Conservation (phyloP, 768 basidiomycete species). For the Kwoniella sp. region DNA sequence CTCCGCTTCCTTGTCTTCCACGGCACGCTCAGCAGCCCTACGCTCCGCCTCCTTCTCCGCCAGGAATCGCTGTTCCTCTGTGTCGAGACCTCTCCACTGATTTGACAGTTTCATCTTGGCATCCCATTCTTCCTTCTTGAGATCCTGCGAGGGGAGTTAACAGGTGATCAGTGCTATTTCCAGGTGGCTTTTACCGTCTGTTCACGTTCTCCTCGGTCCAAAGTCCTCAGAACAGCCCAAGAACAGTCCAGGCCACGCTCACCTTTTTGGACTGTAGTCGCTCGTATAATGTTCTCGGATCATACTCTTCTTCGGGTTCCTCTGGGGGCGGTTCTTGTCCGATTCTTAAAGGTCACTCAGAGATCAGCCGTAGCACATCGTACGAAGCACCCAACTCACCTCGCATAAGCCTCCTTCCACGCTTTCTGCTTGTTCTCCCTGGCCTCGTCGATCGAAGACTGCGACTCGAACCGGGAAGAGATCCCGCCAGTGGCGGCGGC, state of each 20-base stretch:
- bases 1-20: conserved; percentile 39
- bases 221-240: too few species aligned
- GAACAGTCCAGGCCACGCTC: neutral
- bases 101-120: conserved; percentile 52
- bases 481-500: conserved; percentile 28
- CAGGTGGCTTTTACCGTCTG: neutral
- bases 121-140: conserved; percentile 52
- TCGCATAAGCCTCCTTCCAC: conserved; percentile 52
- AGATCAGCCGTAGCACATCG: neutral
- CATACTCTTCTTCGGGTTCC: conserved; percentile 38
- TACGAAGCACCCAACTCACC: conserved; percentile 23
- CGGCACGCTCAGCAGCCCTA: conserved; percentile 33
- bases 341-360: conserved; percentile 32
- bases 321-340: conserved; percentile 51
- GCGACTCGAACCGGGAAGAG: conserved; percentile 50
- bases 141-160: conserved; percentile 23
- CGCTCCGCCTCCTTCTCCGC: conserved; percentile 40
- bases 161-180: neutral
- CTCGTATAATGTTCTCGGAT: conserved; percentile 48
- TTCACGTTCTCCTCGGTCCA: too few species aligned
- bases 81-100: conserved; percentile 52
- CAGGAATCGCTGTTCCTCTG: conserved; percentile 51
- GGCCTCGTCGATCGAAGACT: conserved; percentile 48
- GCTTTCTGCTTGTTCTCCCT: conserved; percentile 46
- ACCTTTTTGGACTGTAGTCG: conserved; percentile 47